These are phyloP conservation scores for Rhododendron simsii DNA, from an alignment of 148 eudicot genomes.

Conservation along the genomic window DNA sequence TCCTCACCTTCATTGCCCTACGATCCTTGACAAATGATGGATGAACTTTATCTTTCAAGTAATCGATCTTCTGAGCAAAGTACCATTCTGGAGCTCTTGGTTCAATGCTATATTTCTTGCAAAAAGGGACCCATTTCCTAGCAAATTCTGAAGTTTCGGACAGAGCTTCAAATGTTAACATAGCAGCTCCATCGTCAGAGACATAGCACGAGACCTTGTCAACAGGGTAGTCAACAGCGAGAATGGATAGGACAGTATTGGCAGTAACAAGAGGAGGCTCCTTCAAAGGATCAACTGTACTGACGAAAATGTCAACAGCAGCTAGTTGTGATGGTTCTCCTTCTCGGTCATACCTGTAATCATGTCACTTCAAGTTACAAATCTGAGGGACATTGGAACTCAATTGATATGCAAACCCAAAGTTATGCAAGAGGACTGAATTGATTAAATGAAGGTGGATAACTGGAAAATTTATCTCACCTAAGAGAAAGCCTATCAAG, in stretches of 20 bases:
- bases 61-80: slow-evolving; percentile 70
- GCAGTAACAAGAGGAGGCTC: slow-evolving; percentile 95
- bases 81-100: slow-evolving; percentile 96
- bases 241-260: slow-evolving; percentile 79
- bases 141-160: slow-evolving; percentile 86
- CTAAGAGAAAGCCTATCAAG: slow-evolving; percentile 76
- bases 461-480: slow-evolving; percentile 25
- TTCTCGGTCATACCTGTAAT: slow-evolving; percentile 67
- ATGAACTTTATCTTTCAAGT: slow-evolving; percentile 67
- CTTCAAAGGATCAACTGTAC: slow-evolving; percentile 89
- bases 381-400: background rate
- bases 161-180: slow-evolving; percentile 78
- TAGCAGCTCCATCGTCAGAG: slow-evolving; percentile 90
- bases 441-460: background rate
- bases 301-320: slow-evolving; percentile 86
- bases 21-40: slow-evolving; percentile 82
- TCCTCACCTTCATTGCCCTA: slow-evolving; percentile 76
- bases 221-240: slow-evolving; percentile 86
- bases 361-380: slow-evolving; percentile 9
- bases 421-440: background rate
- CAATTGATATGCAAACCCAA: background rate
- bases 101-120: slow-evolving; percentile 75
- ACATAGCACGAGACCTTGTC: slow-evolving; percentile 89
- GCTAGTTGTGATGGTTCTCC: slow-evolving; percentile 87
- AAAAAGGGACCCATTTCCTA: slow-evolving; percentile 83